Evolutionary conservation across 495 filamentous ascomycete genomes (phyloP).

Genomic region (Thozetella sp.): DNA sequence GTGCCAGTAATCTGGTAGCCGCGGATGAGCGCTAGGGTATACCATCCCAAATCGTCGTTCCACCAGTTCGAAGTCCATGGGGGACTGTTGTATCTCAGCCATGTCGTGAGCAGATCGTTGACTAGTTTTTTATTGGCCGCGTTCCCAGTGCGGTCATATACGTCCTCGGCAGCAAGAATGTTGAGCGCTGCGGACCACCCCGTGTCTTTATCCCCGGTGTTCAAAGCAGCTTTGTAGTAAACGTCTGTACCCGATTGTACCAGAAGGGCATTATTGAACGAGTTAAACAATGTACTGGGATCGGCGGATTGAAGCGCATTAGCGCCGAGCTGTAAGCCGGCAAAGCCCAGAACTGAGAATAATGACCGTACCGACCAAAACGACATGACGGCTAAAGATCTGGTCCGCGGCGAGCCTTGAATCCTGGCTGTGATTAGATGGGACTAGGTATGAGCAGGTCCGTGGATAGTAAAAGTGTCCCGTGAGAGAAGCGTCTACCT

Average conservation of each 20-base stretch:
- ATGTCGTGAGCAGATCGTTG: slow-evolving; percentile 14
- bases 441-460: background rate
- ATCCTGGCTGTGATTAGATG: background rate
- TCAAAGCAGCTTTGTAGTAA: background rate
- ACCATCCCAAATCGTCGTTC: slow-evolving; percentile 20
- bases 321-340: background rate
- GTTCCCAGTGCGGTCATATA: slow-evolving; percentile 15
- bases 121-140: slow-evolving; percentile 8
- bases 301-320: background rate
- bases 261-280: slow-evolving; percentile 2
- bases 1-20: slow-evolving; percentile 15
- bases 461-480: background rate
- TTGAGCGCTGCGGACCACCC: slow-evolving; percentile 13
- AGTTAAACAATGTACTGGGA: background rate
- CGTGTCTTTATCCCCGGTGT: slow-evolving; percentile 2
- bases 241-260: background rate
- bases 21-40: slow-evolving; percentile 12
- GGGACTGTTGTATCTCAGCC: slow-evolving; percentile 6
- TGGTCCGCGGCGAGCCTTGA: background rate
- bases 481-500: background rate
- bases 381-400: background rate
- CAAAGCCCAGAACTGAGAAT: background rate
- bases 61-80: slow-evolving; percentile 13
- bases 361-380: background rate
- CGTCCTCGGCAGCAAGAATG: slow-evolving; percentile 15